Evolutionary conservation across 768 basidiomycete species (phyloP).

Genomic region (Dendrothele bispora): DNA sequence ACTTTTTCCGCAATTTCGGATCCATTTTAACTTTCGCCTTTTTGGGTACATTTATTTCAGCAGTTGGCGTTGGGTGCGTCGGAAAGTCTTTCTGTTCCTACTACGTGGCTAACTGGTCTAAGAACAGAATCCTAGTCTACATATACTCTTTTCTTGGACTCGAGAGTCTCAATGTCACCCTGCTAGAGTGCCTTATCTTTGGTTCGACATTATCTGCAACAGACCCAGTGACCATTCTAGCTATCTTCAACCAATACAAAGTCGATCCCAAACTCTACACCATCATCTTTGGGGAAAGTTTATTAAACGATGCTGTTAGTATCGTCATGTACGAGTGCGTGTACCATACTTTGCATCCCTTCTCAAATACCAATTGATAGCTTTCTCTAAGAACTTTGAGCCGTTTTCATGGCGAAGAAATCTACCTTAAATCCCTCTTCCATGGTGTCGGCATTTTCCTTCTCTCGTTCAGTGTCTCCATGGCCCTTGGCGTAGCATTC

Average conservation of each 20-base stretch:
- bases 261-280: conserved; percentile 98
- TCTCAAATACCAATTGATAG: too few relatives aligned
- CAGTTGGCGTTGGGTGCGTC: conserved; percentile 92
- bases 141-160: conserved; percentile 92
- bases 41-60: conserved; percentile 93
- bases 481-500: conserved; percentile 90
- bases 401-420: conserved; percentile 87
- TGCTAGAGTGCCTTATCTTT: conserved; percentile 94
- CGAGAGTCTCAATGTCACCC: conserved; percentile 80
- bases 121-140: conserved; percentile 86
- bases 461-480: conserved; percentile 90
- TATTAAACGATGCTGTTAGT: conserved; percentile 98
- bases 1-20: conserved; percentile 98
- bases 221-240: conserved; percentile 96
- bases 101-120: conserved; percentile 41
- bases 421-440: conserved; percentile 86
- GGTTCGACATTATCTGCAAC: conserved; percentile 97
- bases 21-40: conserved; percentile 95
- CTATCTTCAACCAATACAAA: conserved; percentile 98
- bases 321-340: conserved; percentile 99
- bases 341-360: background rate
- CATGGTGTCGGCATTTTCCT: conserved; percentile 98
- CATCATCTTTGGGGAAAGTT: conserved; percentile 95
- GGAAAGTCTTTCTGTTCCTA: background rate
- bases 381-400: conserved; percentile 88